Percentiles rank a stretch among this genome's conserved stretches.
These are phyloP conservation scores for Hordeum pubiflorum DNA, from an alignment of 202 grass and related monocot genomes.

Conservation along the genomic window DNA sequence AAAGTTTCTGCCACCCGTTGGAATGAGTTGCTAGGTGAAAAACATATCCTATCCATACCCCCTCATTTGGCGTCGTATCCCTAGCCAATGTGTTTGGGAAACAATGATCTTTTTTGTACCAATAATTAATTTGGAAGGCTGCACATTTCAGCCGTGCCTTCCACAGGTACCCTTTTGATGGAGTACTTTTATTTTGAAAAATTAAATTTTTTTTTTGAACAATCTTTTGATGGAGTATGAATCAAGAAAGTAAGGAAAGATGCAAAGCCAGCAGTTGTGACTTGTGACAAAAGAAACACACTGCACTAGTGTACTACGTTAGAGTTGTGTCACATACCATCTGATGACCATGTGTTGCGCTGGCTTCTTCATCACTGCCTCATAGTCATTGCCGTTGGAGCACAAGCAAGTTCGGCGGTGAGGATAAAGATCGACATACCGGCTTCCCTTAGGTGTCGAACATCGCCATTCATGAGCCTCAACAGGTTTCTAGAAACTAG, in stretches of 20 bases:
- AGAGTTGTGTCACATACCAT: slow-evolving; percentile 16
- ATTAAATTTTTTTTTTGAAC: no score
- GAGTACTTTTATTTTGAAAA: no score
- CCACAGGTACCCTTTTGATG: neutral
- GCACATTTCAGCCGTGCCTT: neutral
- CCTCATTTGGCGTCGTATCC: neutral
- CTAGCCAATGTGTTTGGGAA: slow-evolving; percentile 4
- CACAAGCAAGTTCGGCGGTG: slow-evolving; percentile 64
- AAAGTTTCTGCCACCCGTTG: neutral
- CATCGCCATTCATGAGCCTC: slow-evolving; percentile 87
- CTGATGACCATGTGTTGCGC: neutral
- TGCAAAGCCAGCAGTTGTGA: neutral
- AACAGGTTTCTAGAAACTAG: slow-evolving; percentile 78
- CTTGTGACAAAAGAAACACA: slow-evolving; percentile 1
- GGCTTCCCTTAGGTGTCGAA: slow-evolving; percentile 62
- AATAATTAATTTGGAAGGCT: neutral
- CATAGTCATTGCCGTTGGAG: slow-evolving; percentile 1
- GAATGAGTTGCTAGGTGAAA: no score
- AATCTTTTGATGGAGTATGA: neutral
- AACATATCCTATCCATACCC: neutral
- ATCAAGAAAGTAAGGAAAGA: neutral
- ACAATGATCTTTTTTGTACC: neutral
- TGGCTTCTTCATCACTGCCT: slow-evolving; percentile 14
- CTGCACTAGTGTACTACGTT: neutral
- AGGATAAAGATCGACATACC: slow-evolving; percentile 70